phyloP scores from a whole-genome alignment of 306 rosid species.

The Pterocarpus macrocarpus region DNA sequence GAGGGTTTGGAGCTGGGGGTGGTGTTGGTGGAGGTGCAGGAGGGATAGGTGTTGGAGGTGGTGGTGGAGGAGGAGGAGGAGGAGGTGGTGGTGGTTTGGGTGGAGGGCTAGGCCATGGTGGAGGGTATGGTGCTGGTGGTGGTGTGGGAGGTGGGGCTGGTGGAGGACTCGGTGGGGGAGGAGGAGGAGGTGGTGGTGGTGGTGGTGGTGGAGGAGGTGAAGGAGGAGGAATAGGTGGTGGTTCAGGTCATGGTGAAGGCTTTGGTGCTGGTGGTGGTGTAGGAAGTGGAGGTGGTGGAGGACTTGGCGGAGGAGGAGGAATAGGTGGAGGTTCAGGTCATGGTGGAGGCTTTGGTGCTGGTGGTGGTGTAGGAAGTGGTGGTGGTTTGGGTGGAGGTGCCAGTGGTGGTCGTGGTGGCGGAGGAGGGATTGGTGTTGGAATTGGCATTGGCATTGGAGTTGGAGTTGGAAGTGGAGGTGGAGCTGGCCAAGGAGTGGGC shows the following conservation, averaged over 20 bases:
- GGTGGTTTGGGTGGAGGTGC: constrained; percentile 54
- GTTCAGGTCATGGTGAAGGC: constrained; percentile 57
- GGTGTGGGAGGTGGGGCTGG: constrained; percentile 50
- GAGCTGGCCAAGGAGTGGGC: constrained; percentile 54
- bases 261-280: constrained; percentile 64
- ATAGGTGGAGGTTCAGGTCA: constrained; percentile 42
- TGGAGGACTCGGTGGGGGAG: constrained; percentile 32
- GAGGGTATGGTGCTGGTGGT: constrained; percentile 59
- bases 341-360: constrained; percentile 45
- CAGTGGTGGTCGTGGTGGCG: constrained; percentile 51
- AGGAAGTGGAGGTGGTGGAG: constrained; percentile 47
- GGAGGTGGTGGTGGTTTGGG: constrained; percentile 60
- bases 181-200: constrained; percentile 49
- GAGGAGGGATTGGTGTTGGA: constrained; percentile 58
- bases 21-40: constrained; percentile 53
- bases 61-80: constrained; percentile 56
- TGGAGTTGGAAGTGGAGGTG: constrained; percentile 57
- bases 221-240: constrained; percentile 59
- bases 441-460: constrained; percentile 65
- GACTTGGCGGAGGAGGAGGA: constrained; percentile 48
- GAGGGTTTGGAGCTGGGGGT: constrained; percentile 53
- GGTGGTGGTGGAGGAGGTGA: constrained; percentile 51
- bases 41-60: constrained; percentile 43
- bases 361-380: constrained; percentile 50
- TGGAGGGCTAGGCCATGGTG: constrained; percentile 52